Evolutionary conservation across 106 monocot species (phyloP).

Genomic region (Chionographis japonica): DNA sequence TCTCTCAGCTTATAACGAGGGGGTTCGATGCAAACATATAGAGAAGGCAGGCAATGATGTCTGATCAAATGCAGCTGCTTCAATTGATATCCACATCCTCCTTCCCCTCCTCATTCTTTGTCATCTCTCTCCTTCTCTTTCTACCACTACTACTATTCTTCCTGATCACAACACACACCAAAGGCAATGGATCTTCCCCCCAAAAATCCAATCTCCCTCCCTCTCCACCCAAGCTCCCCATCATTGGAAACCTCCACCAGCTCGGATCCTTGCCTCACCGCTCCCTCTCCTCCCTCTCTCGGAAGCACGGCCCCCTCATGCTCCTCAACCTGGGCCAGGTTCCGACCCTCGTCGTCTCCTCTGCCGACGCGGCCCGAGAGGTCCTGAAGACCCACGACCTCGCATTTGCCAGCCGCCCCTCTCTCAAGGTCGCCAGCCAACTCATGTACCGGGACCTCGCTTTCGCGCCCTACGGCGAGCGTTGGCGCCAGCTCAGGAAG

Average conservation of each 20-base stretch:
- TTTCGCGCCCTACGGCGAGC: constrained; percentile 17
- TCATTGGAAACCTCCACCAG: constrained; percentile 32
- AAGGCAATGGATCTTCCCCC: too few relatives aligned
- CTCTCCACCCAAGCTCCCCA: constrained; percentile 18
- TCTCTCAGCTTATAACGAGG: too few relatives aligned
- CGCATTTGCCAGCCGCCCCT: constrained; percentile 9
- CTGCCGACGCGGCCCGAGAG: constrained; percentile 4
- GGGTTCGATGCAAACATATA: too few relatives aligned
- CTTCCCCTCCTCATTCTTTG: too few relatives aligned
- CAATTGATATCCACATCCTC: too few relatives aligned
- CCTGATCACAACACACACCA: too few relatives aligned
- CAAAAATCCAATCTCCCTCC: constrained; percentile 2
- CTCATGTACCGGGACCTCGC: neutral
- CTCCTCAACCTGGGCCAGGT: constrained; percentile 12
- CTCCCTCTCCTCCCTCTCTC: constrained; percentile 12
- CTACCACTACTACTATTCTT: too few relatives aligned
- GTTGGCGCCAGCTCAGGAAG: constrained; percentile 22
- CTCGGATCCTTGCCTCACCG: constrained; percentile 6
- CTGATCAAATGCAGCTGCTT: too few relatives aligned
- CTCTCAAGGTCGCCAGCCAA: neutral
- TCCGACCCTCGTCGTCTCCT: constrained; percentile 17
- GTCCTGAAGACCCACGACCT: constrained; percentile 15
- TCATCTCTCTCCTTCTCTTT: too few relatives aligned
- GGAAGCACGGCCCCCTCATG: constrained; percentile 19
- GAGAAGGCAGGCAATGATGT: too few relatives aligned